A percentile compares a stretch with the other conserved stretches of the same genome.
phyloP scores from a whole-genome alignment of 306 rosid species.

The Cucumis sativus region DNA sequence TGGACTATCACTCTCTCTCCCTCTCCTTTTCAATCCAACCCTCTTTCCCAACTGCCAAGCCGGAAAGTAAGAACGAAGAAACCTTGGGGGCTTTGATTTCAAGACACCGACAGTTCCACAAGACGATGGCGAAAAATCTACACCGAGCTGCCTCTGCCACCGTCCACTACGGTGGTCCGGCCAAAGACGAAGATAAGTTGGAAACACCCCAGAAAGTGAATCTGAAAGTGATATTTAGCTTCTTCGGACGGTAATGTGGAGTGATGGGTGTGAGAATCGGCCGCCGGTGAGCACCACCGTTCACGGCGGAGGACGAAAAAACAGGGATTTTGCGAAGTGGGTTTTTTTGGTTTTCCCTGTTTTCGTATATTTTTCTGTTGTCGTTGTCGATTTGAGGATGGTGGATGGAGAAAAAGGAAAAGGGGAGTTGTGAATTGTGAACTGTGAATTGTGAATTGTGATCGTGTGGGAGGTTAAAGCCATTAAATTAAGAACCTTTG shows the following conservation, averaged over 20 bases:
- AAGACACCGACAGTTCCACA: neutral
- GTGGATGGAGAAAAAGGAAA: neutral
- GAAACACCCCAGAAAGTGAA: neutral
- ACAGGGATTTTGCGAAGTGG: neutral
- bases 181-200: too few relatives aligned
- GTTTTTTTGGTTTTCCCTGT: neutral
- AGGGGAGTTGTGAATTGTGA: neutral
- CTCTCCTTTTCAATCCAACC: neutral
- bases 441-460: neutral
- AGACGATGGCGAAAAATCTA: neutral
- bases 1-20: conserved; percentile 9
- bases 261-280: neutral
- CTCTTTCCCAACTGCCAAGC: conserved; percentile 5
- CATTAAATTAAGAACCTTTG: neutral
- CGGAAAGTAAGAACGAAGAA: conserved; percentile 7
- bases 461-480: conserved; percentile 1
- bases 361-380: neutral
- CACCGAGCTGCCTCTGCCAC: neutral
- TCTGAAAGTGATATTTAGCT: neutral
- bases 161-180: neutral
- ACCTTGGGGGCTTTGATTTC: neutral
- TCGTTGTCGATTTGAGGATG: neutral
- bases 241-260: neutral
- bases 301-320: neutral
- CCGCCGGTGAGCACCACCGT: neutral